Evolutionary conservation across 2,329 filamentous ascomycete species (phyloP).

Genomic region (Fusarium tupiense): DNA sequence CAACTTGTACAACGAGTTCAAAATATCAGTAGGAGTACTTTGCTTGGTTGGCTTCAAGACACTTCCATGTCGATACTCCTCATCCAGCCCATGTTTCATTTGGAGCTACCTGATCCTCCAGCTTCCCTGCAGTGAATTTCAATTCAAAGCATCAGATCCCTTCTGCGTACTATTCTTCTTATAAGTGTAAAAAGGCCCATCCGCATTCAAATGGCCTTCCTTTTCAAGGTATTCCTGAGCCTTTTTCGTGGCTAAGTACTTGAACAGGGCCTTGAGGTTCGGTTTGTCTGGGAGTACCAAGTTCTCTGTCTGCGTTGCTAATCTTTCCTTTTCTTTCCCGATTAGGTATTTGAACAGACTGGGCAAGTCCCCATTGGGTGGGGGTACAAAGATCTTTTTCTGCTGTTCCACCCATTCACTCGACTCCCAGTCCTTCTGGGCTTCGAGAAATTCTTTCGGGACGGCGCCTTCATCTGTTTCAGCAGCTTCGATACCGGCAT

Average conservation of each 20-base stretch:
- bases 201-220: too few relatives aligned
- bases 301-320: too few relatives aligned
- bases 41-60: not conserved
- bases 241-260: too few relatives aligned
- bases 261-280: too few relatives aligned
- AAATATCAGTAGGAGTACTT: rapidly evolving
- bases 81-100: not conserved
- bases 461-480: not conserved
- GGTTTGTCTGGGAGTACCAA: too few relatives aligned
- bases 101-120: not conserved
- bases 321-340: too few relatives aligned
- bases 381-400: too few relatives aligned
- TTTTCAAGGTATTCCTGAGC: too few relatives aligned
- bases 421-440: not conserved
- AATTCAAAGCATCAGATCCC: not conserved
- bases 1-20: not conserved
- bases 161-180: not conserved
- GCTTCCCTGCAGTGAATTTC: not conserved
- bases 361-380: too few relatives aligned
- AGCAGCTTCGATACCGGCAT: not conserved
- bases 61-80: not conserved
- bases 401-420: too few relatives aligned
- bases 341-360: too few relatives aligned
- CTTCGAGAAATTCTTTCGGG: not conserved
- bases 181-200: not conserved